Evolutionary conservation across 371 early-diverging fungal species (phyloP).

Genomic region (Rhizomucor pusillus): DNA sequence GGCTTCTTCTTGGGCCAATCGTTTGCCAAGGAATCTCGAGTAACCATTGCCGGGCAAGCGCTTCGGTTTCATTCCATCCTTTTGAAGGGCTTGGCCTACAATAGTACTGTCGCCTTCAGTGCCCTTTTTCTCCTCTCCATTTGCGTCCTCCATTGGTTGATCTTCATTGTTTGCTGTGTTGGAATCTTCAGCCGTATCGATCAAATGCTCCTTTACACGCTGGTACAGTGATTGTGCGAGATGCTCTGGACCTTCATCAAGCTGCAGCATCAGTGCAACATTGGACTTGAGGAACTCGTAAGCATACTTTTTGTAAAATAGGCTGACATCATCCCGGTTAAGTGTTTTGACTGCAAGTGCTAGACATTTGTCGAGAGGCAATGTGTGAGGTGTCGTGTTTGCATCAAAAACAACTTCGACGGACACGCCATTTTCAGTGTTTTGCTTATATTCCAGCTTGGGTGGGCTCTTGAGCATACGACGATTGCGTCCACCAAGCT

Average conservation of each 20-base stretch:
- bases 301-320: constrained; percentile 62
- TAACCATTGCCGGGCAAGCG: constrained; percentile 41
- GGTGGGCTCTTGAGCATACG: constrained; percentile 73
- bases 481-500: constrained; percentile 92
- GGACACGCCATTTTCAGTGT: constrained; percentile 61
- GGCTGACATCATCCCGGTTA: constrained; percentile 47
- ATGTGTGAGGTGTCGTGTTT: constrained; percentile 41
- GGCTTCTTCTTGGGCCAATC: constrained; percentile 67
- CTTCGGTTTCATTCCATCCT: constrained; percentile 39
- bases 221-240: constrained; percentile 46
- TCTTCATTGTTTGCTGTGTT: neutral
- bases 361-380: constrained; percentile 57
- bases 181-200: constrained; percentile 5
- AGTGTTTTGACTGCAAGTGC: constrained; percentile 58
- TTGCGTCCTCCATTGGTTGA: neutral
- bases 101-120: constrained; percentile 30
- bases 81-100: constrained; percentile 29
- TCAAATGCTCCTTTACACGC: constrained; percentile 33
- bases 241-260: constrained; percentile 59
- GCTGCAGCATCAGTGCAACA: constrained; percentile 69
- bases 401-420: constrained; percentile 66
- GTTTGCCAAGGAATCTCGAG: constrained; percentile 45
- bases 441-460: constrained; percentile 46
- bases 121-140: constrained; percentile 4
- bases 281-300: constrained; percentile 71